Base-by-base conservation (phyloP, 768 basidiomycete genomes). In the Panellus pusillus region DNA sequence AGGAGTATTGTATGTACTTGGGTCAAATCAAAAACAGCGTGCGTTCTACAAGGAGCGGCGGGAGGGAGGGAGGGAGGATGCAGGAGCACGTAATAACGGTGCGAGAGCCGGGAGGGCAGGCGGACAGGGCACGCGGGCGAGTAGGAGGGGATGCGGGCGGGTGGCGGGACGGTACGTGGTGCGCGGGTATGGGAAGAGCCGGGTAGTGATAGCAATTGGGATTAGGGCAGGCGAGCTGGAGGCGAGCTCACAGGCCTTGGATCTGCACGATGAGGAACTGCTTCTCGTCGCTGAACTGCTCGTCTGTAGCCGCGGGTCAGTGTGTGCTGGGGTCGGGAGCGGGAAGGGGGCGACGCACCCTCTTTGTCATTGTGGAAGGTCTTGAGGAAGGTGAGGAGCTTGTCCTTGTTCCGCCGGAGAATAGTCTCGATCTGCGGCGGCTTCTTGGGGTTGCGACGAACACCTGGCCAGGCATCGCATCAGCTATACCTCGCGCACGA, bases 371-470 rank as follows among this genome's bases (percentile, higher is more conserved):
- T 98, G 68, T 98, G 96, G 78, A 99, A 99, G 47, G 80, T 81
- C 69, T 89, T 91, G 57, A 99, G 74, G 76, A 98, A 99, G 15
- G 74, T 74, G 46, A 98, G 73, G 12, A 99, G 75, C 66, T 96
- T 97, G 17, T 96, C 94, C 79, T 91, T 94, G 73, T 99, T 99
- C 62, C 97, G 72, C 55, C 90, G 77, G 12, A 99, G 78, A 55
- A 99, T 99, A 36, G 71, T 73, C 64, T 95, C 94, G 56, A 99
- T 97, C 66, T 95, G 90, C 37, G 91, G 86, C 6, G 97, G 96
- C 68, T 99, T 99, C 84, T 97, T 97, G 27, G 97, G 97, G 68
- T 99, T 99, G 97, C 97, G 37, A 99, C 97, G 64, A 99, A 99
- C 13, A 99, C 92, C 93, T 90, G 40, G 4, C 5, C 20, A 24